These are phyloP conservation scores for Pichia membranifaciens DNA, from an alignment of 805 yeast genomes.

Conservation along the genomic window DNA sequence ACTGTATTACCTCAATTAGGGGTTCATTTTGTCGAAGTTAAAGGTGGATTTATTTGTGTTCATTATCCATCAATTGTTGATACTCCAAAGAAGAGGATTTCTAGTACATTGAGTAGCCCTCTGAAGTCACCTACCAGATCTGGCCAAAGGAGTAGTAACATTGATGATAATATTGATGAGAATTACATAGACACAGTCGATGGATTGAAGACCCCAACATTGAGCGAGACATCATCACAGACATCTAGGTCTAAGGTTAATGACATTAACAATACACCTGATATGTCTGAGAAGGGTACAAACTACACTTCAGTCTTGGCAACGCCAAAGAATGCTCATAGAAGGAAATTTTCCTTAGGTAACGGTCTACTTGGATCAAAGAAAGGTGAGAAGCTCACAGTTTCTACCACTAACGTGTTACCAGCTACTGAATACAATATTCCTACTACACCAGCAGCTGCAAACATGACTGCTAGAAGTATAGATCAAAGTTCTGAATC, in stretches of 20 bases:
- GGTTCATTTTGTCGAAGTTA: slow-evolving; percentile 80
- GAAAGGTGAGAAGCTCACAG: slow-evolving; percentile 33
- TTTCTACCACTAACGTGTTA: slow-evolving; percentile 19
- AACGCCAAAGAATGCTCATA: slow-evolving; percentile 38
- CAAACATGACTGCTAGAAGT: slow-evolving; percentile 30
- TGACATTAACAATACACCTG: slow-evolving; percentile 18
- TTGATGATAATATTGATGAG: slow-evolving; percentile 17
- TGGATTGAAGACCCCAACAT: slow-evolving; percentile 12
- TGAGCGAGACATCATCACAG: slow-evolving; percentile 19
- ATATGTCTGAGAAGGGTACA: slow-evolving; percentile 33
- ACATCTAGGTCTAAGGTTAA: slow-evolving; percentile 15
- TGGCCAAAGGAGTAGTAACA: background rate
- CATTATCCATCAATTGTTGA: slow-evolving; percentile 48
- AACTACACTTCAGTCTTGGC: slow-evolving; percentile 1
- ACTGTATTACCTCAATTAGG: slow-evolving; percentile 69
- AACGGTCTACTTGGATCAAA: slow-evolving; percentile 46
- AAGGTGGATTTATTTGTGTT: slow-evolving; percentile 87
- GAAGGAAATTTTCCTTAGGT: slow-evolving; percentile 61
- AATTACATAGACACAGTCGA: slow-evolving; percentile 14
- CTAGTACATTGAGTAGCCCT: slow-evolving; percentile 4
- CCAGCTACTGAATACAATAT: slow-evolving; percentile 39
- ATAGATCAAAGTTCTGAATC: slow-evolving; percentile 55
- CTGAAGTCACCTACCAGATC: slow-evolving; percentile 11
- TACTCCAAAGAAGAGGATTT: slow-evolving; percentile 3
- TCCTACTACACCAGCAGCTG: slow-evolving; percentile 36